phyloP scores from a whole-genome alignment of 495 filamentous ascomycete genomes.

The Penicillium mononematosum region DNA sequence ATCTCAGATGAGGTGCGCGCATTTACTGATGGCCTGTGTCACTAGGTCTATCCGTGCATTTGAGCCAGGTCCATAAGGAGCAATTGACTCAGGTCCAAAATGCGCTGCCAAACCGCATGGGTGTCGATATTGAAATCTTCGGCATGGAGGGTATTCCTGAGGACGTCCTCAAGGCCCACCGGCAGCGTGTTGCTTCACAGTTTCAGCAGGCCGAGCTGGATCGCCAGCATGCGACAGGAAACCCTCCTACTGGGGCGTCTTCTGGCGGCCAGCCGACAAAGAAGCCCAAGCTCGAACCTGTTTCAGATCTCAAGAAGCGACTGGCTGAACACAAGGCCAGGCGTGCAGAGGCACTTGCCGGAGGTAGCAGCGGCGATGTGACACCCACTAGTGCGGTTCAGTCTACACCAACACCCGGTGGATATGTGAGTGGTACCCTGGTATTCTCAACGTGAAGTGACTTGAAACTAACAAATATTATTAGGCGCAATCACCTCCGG shows the following conservation, averaged over 20 bases:
- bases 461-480: conserved; percentile 13
- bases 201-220: conserved; percentile 85
- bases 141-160: conserved; percentile 97
- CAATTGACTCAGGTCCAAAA: conserved; percentile 82
- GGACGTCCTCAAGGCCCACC: conserved; percentile 75
- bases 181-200: conserved; percentile 76
- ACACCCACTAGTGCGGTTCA: conserved; percentile 57
- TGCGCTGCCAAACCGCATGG: conserved; percentile 77
- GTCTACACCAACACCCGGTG: conserved; percentile 36
- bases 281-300: conserved; percentile 74
- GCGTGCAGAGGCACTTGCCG: conserved; percentile 57
- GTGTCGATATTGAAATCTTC: conserved; percentile 91
- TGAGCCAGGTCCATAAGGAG: conserved; percentile 99
- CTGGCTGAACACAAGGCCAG: conserved; percentile 77
- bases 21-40: conserved; percentile 14
- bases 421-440: conserved; percentile 50
- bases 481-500: conserved; percentile 31
- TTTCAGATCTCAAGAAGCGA: conserved; percentile 77
- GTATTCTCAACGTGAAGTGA: neutral
- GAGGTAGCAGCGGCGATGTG: conserved; percentile 58
- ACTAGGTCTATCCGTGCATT: conserved; percentile 85
- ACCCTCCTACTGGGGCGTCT: conserved; percentile 63
- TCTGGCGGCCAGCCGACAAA: conserved; percentile 59
- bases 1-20: neutral
- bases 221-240: conserved; percentile 77